phyloP scores from a whole-genome alignment of 1,284 basidiomycete genomes.

The Moesziomyces antarcticus region DNA sequence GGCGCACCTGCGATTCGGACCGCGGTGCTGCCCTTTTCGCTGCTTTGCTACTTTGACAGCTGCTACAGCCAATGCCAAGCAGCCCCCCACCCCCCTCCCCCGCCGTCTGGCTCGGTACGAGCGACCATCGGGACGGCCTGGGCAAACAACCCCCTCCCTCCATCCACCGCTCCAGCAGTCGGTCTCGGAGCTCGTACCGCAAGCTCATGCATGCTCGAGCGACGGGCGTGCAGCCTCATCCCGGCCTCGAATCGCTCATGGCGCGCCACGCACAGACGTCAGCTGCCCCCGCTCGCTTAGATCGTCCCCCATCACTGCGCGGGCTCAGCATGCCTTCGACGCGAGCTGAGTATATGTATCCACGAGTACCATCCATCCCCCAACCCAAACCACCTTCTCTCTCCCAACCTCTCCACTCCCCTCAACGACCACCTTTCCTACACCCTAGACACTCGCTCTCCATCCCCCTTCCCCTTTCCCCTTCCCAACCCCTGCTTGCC shows the following conservation, averaged over 20 bases:
- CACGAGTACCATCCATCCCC: not conserved
- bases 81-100: not conserved
- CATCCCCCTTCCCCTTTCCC: not conserved
- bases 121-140: too few species aligned
- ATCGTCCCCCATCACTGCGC: not conserved
- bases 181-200: too few species aligned
- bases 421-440: too few species aligned
- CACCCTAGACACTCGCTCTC: not conserved
- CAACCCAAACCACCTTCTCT: too few species aligned
- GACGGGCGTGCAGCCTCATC: too few species aligned
- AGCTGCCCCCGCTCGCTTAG: conserved; percentile 1
- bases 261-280: not conserved
- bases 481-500: not conserved
- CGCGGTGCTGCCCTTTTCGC: not conserved
- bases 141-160: too few species aligned
- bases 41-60: too few species aligned
- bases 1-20: not conserved
- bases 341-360: not conserved
- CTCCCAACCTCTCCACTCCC: too few species aligned
- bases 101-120: not conserved
- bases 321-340: too few species aligned
- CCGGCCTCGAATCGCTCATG: too few species aligned
- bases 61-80: not conserved
- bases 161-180: not conserved
- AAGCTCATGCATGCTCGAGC: too few species aligned